Evolutionary conservation across 2,329 filamentous ascomycete species (phyloP).

Genomic region (Calonectria hawksworthii): DNA sequence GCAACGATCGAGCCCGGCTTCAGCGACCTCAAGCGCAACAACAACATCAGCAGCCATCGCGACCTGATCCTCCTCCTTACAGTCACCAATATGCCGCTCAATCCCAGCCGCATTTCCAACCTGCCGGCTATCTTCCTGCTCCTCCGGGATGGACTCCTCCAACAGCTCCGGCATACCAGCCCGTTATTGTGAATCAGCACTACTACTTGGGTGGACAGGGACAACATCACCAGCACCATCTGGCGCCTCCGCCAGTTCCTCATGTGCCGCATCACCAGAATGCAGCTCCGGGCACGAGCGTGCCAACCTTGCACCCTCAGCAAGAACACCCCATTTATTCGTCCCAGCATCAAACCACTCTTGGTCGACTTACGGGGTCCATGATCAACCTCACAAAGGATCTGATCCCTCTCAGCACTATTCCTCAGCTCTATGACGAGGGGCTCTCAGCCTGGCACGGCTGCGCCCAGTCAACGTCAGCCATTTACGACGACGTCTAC

Average conservation of each 20-base stretch:
- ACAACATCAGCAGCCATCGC: not conserved
- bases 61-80: conserved; percentile 30
- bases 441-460: conserved; percentile 59
- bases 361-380: conserved; percentile 56
- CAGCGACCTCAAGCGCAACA: conserved; percentile 7
- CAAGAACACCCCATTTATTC: conserved; percentile 21
- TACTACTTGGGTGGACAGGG: conserved; percentile 57
- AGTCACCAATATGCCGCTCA: conserved; percentile 39
- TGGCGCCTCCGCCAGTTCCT: not conserved
- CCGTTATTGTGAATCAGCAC: conserved; percentile 66
- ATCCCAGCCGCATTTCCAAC: conserved; percentile 41
- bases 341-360: conserved; percentile 35
- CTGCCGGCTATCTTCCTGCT: conserved; percentile 41
- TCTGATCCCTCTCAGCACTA: conserved; percentile 47
- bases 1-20: conserved; percentile 1
- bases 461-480: conserved; percentile 58
- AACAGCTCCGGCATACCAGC: conserved; percentile 40
- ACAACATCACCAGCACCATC: not conserved
- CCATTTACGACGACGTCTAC: conserved; percentile 71
- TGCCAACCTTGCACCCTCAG: not conserved
- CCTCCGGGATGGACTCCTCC: conserved; percentile 39
- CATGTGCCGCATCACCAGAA: conserved; percentile 12
- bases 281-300: not conserved
- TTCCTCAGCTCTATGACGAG: conserved; percentile 57
- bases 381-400: conserved; percentile 60